Evolutionary conservation across 2,329 filamentous ascomycete species (phyloP), one percentile per base, ranked within the genome.

Genomic region (Cryphonectria carpinicola): DNA sequence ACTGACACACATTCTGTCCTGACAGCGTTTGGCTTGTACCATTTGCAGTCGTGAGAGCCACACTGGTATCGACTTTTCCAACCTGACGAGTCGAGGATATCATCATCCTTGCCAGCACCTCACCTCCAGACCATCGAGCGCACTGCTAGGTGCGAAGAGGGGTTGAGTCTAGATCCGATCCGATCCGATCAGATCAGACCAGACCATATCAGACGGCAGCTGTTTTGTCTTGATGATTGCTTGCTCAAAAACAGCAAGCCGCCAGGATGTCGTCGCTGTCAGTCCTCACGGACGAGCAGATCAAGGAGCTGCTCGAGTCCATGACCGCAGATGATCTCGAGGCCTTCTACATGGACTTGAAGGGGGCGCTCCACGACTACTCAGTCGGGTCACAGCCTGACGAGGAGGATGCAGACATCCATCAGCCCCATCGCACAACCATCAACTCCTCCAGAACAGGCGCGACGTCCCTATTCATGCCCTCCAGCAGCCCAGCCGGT

Each of bases 381-480:
- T 90, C 89, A 4, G 89, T 86, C 1, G 85, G 85, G 64, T 83
- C 84, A 0, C 84, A 86, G 69, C 77, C 79, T 22, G 78, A 81
- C 37, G 78, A 82, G 46, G 78, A 82, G 46, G 79, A 80, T 52
- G 82, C 80, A 49, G 76, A 85, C 4, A 83, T 86, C 69, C 84
- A 90, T 74, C 88, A 90, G 74, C 89, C 88, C 7, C 82, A 84
- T 69, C 83, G 87, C 43, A 84, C 84, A 13, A 80, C 83, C 0
- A 82, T 88, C 10, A 78, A 84, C 56, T 86, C 85, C 37, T 77
- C 80, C 1, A 79, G 78, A 0, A 86, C 85, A 22, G 84, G 84
- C 56, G 83, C 85, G 41, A 90, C 88, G 25, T 93, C 90, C 2
- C 81, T 94, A 32, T 94, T 93, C 77, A 93, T 94, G 90, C 92